phyloP scores from a whole-genome alignment of 345 rosid genomes.

The Arabis alpina region DNA sequence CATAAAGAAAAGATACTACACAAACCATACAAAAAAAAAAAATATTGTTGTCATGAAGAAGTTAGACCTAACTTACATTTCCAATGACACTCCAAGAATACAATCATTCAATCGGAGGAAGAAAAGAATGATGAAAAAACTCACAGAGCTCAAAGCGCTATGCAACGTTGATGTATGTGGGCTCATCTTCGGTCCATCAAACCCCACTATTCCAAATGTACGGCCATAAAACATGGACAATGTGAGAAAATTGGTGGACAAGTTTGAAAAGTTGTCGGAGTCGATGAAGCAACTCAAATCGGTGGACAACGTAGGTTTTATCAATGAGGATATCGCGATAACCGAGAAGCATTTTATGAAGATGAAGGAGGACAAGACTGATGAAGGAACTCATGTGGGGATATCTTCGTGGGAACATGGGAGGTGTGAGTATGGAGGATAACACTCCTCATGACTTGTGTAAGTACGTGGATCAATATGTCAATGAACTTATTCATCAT shows the following conservation, averaged over 20 bases:
- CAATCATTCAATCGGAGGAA: background rate
- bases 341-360: background rate
- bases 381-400: slow-evolving; percentile 17
- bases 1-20: background rate
- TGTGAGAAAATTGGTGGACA: background rate
- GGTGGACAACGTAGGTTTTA: background rate
- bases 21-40: background rate
- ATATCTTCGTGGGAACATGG: background rate
- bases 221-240: background rate
- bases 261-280: background rate
- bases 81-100: background rate
- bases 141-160: background rate
- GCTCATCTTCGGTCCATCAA: background rate
- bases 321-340: background rate
- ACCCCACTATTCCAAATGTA: background rate
- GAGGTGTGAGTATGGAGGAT: background rate
- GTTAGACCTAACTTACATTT: background rate
- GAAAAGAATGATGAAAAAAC: background rate
- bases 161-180: slow-evolving; percentile 13
- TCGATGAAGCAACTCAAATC: background rate
- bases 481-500: background rate
- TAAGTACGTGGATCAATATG: slow-evolving; percentile 4
- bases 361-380: background rate
- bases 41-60: background rate
- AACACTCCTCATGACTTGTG: background rate